Conservation (phyloP, 2,329 filamentous ascomycete species). For the Diaporthe capsici region DNA sequence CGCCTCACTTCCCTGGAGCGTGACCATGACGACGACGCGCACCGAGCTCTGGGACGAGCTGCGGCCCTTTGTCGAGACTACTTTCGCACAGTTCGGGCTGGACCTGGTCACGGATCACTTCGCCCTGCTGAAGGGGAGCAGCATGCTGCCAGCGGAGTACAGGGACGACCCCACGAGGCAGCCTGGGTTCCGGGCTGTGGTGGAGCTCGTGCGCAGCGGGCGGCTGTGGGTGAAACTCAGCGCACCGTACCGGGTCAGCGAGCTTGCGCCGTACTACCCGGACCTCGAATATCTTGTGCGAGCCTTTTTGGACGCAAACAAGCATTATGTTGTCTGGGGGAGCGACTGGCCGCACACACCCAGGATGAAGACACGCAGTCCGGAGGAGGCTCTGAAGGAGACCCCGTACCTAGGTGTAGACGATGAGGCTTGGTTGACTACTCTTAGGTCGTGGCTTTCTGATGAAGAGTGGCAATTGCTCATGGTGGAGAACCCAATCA, state of each 20-base stretch:
- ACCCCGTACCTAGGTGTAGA: constrained; percentile 47
- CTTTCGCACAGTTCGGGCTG: constrained; percentile 44
- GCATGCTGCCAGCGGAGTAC: constrained; percentile 49
- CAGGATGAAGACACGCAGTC: constrained; percentile 53
- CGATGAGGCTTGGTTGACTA: constrained; percentile 46
- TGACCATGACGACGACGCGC: constrained; percentile 51
- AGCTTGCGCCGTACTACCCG: constrained; percentile 48
- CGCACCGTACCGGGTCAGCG: constrained; percentile 54
- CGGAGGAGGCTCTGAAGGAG: constrained; percentile 52
- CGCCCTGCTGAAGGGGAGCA: constrained; percentile 52
- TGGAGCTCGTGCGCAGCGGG: constrained; percentile 50
- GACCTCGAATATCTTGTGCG: constrained; percentile 51
- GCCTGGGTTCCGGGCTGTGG: constrained; percentile 49
- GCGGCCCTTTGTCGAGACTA: constrained; percentile 44
- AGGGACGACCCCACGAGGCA: constrained; percentile 47
- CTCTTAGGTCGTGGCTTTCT: constrained; percentile 45
- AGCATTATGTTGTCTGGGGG: constrained; percentile 52
- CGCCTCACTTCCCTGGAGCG: constrained; percentile 47
- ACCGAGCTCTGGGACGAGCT: constrained; percentile 50
- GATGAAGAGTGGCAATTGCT: constrained; percentile 34
- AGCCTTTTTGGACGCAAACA: constrained; percentile 52
- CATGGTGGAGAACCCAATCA: constrained; percentile 2
- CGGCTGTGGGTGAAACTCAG: constrained; percentile 55
- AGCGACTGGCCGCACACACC: constrained; percentile 58
- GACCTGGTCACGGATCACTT: constrained; percentile 55